phyloP scores from a whole-genome alignment of 1,284 basidiomycete species.

The Tremellales sp. region DNA sequence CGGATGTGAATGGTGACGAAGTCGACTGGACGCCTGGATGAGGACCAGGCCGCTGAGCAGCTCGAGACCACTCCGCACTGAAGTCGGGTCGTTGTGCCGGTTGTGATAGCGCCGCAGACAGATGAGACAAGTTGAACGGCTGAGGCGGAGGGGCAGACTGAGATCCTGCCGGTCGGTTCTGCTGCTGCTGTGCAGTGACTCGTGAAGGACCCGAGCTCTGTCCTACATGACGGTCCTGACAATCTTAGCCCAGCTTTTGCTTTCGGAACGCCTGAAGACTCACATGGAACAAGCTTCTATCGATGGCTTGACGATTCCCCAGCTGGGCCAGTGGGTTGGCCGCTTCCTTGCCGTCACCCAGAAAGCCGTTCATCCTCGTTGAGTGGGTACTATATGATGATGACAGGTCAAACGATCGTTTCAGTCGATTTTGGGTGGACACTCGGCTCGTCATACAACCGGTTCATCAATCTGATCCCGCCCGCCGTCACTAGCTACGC shows the following conservation, averaged over 20 bases:
- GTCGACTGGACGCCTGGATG: not conserved
- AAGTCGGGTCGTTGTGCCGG: slow-evolving; percentile 11
- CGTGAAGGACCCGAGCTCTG: slow-evolving; percentile 8
- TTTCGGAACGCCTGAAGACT: slow-evolving; percentile 10
- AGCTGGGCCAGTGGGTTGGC: slow-evolving; percentile 82
- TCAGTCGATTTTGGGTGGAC: too few species aligned
- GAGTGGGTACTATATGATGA: too few species aligned
- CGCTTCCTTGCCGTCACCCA: not conserved
- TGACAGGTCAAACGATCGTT: too few species aligned
- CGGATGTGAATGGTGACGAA: not conserved
- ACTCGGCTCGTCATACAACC: not conserved
- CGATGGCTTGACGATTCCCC: slow-evolving; percentile 84
- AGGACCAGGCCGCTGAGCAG: not conserved
- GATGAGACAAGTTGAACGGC: slow-evolving; percentile 45
- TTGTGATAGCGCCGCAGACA: slow-evolving; percentile 33
- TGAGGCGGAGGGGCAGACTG: slow-evolving; percentile 23
- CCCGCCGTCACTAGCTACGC: too few species aligned
- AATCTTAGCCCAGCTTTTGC: not conserved
- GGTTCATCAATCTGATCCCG: not conserved
- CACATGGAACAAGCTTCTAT: slow-evolving; percentile 64
- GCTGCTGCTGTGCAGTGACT: slow-evolving; percentile 10
- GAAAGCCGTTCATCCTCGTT: not conserved
- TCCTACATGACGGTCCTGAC: slow-evolving; percentile 1
- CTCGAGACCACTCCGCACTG: slow-evolving; percentile 10
- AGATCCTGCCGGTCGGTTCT: slow-evolving; percentile 2